Evolutionary conservation across 805 yeast species (phyloP).

Genomic region (Brettanomyces nanus): DNA sequence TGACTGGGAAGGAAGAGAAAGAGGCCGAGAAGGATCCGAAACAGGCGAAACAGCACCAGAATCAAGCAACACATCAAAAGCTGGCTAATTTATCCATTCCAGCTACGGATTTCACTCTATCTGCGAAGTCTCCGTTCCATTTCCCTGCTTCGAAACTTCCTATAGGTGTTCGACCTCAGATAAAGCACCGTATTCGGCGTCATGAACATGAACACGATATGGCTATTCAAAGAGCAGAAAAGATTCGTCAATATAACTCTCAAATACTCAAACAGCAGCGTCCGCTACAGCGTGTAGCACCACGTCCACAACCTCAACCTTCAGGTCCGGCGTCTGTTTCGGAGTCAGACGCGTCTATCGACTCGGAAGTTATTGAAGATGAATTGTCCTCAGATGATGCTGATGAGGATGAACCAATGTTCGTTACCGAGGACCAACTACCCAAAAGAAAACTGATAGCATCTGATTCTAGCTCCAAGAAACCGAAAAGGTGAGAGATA

Average conservation of each 20-base stretch:
- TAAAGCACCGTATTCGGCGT: conserved; percentile 2
- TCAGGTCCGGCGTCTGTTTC: no score
- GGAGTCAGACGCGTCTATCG: conserved; percentile 2
- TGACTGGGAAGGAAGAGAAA: conserved; percentile 6
- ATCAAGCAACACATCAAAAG: not conserved
- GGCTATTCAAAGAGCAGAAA: not conserved
- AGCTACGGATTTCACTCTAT: conserved; percentile 8
- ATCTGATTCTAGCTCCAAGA: not conserved
- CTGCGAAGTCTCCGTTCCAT: conserved; percentile 16
- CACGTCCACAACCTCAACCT: no score
- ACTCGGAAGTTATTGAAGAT: conserved; percentile 4
- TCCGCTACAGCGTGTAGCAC: no score
- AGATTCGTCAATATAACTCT: not conserved
- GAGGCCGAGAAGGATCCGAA: not conserved
- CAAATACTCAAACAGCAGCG: not conserved
- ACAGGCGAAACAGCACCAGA: not conserved
- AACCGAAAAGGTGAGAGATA: not conserved
- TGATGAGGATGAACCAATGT: conserved; percentile 1
- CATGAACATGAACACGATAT: not conserved
- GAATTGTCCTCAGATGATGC: not conserved
- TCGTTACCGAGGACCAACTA: not conserved
- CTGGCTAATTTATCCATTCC: not conserved
- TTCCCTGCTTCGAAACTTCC: conserved; percentile 21
- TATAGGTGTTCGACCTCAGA: conserved; percentile 7
- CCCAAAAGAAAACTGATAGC: conserved; percentile 1